Conservation (phyloP, 441 rosid genomes). For the Euphorbia schlechtendalii region DNA sequence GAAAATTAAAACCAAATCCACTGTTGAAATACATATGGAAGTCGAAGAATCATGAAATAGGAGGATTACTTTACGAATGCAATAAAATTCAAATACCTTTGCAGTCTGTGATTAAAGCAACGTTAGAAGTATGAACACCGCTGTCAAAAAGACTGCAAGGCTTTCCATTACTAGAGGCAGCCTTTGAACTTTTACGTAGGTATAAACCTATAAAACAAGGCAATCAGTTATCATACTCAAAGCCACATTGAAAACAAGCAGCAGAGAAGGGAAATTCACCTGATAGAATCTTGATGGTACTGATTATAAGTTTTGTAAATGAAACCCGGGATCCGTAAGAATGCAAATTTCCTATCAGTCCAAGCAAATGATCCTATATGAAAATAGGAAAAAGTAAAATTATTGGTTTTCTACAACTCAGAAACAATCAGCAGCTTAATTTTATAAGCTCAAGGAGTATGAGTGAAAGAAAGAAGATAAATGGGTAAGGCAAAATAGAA, state of each 20-base stretch:
- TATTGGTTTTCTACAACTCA: conserved; percentile 17
- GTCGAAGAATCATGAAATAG: background rate
- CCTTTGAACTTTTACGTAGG: conserved; percentile 31
- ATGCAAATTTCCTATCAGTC: conserved; percentile 41
- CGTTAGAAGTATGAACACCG: conserved; percentile 27
- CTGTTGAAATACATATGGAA: conserved; percentile 7
- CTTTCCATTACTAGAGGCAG: conserved; percentile 25
- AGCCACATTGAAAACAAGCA: background rate
- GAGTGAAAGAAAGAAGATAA: conserved; percentile 3
- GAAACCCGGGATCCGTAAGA: conserved; percentile 38
- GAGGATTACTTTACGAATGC: conserved; percentile 15
- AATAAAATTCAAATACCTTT: conserved; percentile 41
- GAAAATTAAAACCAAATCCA: conserved; percentile 27
- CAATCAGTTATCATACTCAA: conserved; percentile 22
- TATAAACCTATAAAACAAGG: conserved; percentile 46
- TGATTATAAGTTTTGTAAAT: conserved; percentile 52
- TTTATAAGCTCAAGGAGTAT: background rate
- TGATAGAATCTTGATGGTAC: conserved; percentile 67
- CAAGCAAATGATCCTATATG: conserved; percentile 69
- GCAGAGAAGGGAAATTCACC: conserved; percentile 34
- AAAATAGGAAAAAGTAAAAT: conserved; percentile 6
- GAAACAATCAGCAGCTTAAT: background rate
- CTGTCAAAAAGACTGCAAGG: background rate
- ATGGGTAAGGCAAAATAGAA: conserved; percentile 15
- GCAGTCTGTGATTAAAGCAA: conserved; percentile 26